Base-by-base conservation (phyloP, 2,329 filamentous ascomycete species). In the Thielaviopsis euricoi region DNA sequence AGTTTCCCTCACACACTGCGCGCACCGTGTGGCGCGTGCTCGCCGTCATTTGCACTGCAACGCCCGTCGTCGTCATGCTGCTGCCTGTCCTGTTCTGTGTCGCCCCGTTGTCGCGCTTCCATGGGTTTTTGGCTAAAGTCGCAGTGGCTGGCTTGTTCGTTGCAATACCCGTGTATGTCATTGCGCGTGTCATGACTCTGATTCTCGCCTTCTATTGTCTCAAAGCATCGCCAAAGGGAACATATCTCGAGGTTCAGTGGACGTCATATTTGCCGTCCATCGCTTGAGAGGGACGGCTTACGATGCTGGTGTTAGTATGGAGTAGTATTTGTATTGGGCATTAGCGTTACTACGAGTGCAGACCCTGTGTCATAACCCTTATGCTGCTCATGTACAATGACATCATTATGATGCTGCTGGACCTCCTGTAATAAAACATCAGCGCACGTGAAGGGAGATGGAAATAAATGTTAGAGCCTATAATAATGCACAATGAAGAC, bases 191-290 rank as follows among this genome's bases (percentile, higher is more conserved):
- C 15, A 19, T 19, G 13, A 56, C 48, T 4, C 33, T 56, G 29
- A 51, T 56, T 19, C 29, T 56, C 7, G 55, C 48, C n/a, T 51
- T 51, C 7, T 56, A 56, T 49, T 56, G 43, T 19, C 49, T 56
- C 12, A 13, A 15, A 1, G 49, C 13, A 10, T 52, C 55, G 2
- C 48, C 49, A 13, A 26, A 13, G 13, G 48, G 17, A 33, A 25
- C 26, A 37, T 56, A 52, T 23, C 37, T n/a, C n/a, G 48, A 40
- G n/a, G 13, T 56, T 33, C 10, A 25, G n/a, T 51, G 55, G 55
- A 43, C 55, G 17, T 17, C 46, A 19, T 56, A 56, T 13, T 25
- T 52, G 13, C 48, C 48, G 26, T 51, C 55, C n/a, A 33, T 56
- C 23, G 21, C 33, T 17, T 40, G 25, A 40, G 4, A 40, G 13